Evolutionary conservation across 768 basidiomycete genomes (phyloP).

Genomic region (Calocybe indica): DNA sequence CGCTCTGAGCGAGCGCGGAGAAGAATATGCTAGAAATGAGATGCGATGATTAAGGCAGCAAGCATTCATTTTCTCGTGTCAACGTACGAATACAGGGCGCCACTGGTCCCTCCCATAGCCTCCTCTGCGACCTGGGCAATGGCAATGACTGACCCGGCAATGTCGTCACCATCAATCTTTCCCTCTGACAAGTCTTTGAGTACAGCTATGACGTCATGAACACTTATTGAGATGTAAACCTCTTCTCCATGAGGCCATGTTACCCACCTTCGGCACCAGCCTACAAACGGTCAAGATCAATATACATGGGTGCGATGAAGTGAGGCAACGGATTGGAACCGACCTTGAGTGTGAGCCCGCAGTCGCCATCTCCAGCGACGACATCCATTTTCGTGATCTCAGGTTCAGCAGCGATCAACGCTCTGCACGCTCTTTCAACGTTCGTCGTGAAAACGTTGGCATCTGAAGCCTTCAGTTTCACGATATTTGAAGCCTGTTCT

Average conservation of each 20-base stretch:
- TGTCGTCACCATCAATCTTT: conserved; percentile 53
- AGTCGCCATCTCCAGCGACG: conserved; percentile 85
- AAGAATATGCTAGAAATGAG: conserved; percentile 72
- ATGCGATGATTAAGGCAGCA: neutral
- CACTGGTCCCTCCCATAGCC: conserved; percentile 88
- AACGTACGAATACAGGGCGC: conserved; percentile 84
- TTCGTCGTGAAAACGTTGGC: conserved; percentile 44
- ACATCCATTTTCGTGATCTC: conserved; percentile 91
- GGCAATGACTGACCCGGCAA: conserved; percentile 56
- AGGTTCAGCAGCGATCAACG: conserved; percentile 71
- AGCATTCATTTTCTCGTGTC: neutral
- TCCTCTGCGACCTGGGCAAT: conserved; percentile 77
- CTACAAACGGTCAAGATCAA: conserved; percentile 14
- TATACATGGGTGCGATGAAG: neutral
- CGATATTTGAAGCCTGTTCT: conserved; percentile 7
- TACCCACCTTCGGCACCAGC: conserved; percentile 65
- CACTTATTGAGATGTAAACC: neutral
- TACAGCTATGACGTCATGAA: conserved; percentile 38
- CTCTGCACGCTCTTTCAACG: conserved; percentile 55
- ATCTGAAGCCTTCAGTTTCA: conserved; percentile 27
- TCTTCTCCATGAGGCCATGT: neutral
- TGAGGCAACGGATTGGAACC: neutral
- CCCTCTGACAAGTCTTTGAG: conserved; percentile 51
- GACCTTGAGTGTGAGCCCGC: conserved; percentile 48
- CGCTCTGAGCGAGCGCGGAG: conserved; percentile 74